Percentiles rank a stretch among this genome's conserved stretches.
Conservation (phyloP, 495 filamentous ascomycete genomes). For the Amorphotheca resinae region DNA sequence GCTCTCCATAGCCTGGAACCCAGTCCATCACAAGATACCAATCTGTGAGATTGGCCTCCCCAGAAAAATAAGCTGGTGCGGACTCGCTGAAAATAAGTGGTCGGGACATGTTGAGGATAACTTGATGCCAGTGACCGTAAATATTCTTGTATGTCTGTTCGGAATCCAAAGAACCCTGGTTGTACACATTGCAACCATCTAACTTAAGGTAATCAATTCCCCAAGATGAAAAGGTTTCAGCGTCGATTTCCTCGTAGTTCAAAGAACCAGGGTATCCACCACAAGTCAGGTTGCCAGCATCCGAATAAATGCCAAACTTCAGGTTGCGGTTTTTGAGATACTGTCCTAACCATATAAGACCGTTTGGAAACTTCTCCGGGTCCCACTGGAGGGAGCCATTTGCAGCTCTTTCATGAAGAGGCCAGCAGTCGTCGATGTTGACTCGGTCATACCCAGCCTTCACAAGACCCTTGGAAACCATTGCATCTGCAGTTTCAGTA, state of each 20-base stretch:
- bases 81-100: slow-evolving; percentile 15
- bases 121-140: slow-evolving; percentile 9
- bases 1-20: slow-evolving; percentile 4
- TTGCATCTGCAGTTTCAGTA: slow-evolving; percentile 32
- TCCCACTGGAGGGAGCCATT: slow-evolving; percentile 16
- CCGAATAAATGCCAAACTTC: slow-evolving; percentile 25
- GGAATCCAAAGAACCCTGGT: background rate
- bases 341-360: slow-evolving; percentile 23
- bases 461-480: slow-evolving; percentile 36
- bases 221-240: slow-evolving; percentile 25
- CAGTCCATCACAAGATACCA: slow-evolving; percentile 12
- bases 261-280: slow-evolving; percentile 17
- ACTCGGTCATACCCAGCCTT: slow-evolving; percentile 45
- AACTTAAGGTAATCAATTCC: slow-evolving; percentile 28
- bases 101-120: slow-evolving; percentile 8
- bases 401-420: slow-evolving; percentile 24
- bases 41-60: slow-evolving; percentile 12
- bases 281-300: slow-evolving; percentile 20
- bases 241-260: slow-evolving; percentile 26
- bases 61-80: slow-evolving; percentile 16
- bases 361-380: slow-evolving; percentile 21
- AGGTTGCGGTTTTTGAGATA: slow-evolving; percentile 22
- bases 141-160: slow-evolving; percentile 9
- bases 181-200: slow-evolving; percentile 22
- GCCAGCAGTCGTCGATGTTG: slow-evolving; percentile 48